A percentile compares a stretch with the other conserved stretches of the same genome.
phyloP scores from a whole-genome alignment of 2,329 filamentous ascomycete species.

The Leptographium radiaticola region DNA sequence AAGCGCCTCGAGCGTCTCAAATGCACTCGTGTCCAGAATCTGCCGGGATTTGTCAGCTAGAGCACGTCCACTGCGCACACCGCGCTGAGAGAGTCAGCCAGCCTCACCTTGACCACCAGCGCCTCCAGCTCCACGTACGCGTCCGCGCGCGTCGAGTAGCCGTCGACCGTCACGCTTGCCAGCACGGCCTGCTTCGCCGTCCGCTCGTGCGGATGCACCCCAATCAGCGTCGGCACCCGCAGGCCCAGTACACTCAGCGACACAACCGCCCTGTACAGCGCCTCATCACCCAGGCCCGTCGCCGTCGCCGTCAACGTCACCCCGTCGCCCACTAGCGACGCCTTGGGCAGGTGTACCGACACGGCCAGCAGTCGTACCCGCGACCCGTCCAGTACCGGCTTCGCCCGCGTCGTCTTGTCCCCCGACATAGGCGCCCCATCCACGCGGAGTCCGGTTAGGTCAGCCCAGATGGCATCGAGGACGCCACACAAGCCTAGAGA shows the following conservation, averaged over 20 bases:
- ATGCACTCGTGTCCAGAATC: slow-evolving; percentile 42
- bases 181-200: slow-evolving; percentile 13
- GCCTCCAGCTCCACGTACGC: slow-evolving; percentile 42
- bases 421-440: slow-evolving; percentile 18
- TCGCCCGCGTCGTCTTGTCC: slow-evolving; percentile 13
- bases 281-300: background rate
- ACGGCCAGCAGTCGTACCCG: slow-evolving; percentile 35
- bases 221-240: slow-evolving; percentile 54
- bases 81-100: no score
- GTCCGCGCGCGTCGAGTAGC: slow-evolving; percentile 31
- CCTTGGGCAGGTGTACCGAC: slow-evolving; percentile 50
- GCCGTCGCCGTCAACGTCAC: slow-evolving; percentile 10
- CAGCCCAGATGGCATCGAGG: slow-evolving; percentile 23
- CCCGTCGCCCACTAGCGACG: slow-evolving; percentile 26
- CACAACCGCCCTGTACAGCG: slow-evolving; percentile 2
- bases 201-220: slow-evolving; percentile 61
- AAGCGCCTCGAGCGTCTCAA: slow-evolving; percentile 51
- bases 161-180: slow-evolving; percentile 34
- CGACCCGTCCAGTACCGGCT: slow-evolving; percentile 19
- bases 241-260: slow-evolving; percentile 41
- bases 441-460: slow-evolving; percentile 22
- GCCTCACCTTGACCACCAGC: slow-evolving; percentile 39
- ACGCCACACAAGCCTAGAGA: slow-evolving; percentile 16
- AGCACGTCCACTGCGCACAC: slow-evolving; percentile 16
- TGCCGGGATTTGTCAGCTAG: background rate